Conservation (phyloP, 2,329 filamentous ascomycete genomes). For the Chaetomiaceae sp. region DNA sequence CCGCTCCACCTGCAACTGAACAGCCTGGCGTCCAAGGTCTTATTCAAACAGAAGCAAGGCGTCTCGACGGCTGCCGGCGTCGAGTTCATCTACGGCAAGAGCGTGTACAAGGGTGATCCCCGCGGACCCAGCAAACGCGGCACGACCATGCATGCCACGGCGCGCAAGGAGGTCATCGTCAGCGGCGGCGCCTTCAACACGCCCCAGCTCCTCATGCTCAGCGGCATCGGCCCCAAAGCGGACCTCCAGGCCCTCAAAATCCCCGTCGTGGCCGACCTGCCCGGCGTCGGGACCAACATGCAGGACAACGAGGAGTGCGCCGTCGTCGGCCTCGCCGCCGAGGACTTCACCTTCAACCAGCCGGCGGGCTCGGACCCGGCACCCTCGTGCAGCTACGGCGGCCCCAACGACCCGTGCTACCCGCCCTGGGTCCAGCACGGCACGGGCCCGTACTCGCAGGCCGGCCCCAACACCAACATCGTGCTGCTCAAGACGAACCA, state of each 20-base stretch:
- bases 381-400: slow-evolving; percentile 26
- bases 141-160: slow-evolving; percentile 16
- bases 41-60: slow-evolving; percentile 20
- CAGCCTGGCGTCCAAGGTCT: slow-evolving; percentile 30
- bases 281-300: slow-evolving; percentile 48
- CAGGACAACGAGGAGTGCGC: slow-evolving; percentile 40
- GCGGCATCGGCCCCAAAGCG: slow-evolving; percentile 41
- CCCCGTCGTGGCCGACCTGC: slow-evolving; percentile 39
- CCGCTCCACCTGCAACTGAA: slow-evolving; percentile 34
- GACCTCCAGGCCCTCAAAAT: slow-evolving; percentile 42
- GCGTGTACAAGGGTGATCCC: slow-evolving; percentile 36
- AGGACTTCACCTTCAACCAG: not conserved
- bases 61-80: slow-evolving; percentile 25
- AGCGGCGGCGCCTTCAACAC: slow-evolving; percentile 46
- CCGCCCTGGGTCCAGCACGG: slow-evolving; percentile 25
- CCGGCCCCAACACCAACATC: slow-evolving; percentile 13
- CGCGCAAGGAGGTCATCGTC: slow-evolving; percentile 44
- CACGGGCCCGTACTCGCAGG: slow-evolving; percentile 23
- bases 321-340: slow-evolving; percentile 23
- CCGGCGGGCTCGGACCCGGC: not conserved
- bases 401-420: slow-evolving; percentile 30
- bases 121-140: slow-evolving; percentile 22
- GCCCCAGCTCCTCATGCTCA: slow-evolving; percentile 48
- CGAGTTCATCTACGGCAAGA: slow-evolving; percentile 31
- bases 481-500: not conserved